These are phyloP conservation scores for Protomyces inundatus DNA, from an alignment of 1,139 yeast genomes.

Conservation along the genomic window DNA sequence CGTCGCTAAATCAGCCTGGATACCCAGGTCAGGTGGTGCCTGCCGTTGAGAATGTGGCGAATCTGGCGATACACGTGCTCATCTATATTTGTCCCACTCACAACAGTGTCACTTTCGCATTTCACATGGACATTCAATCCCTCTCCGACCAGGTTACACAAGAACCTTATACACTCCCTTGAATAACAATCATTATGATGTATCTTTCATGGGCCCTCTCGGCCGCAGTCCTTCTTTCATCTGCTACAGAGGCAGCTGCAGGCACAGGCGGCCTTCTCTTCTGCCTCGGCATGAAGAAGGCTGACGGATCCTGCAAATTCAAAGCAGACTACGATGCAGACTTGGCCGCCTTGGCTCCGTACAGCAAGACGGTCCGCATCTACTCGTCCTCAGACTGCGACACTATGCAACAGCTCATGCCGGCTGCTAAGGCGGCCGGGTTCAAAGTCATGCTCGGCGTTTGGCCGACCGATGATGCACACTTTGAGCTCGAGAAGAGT, in stretches of 20 bases:
- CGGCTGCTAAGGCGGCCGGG: constrained; percentile 64
- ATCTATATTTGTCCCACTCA: too few relatives aligned
- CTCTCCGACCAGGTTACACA: too few relatives aligned
- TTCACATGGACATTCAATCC: too few relatives aligned
- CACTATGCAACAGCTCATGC: constrained; percentile 74
- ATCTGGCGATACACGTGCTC: too few relatives aligned
- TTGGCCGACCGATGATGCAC: constrained; percentile 45
- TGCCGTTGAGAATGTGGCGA: too few relatives aligned
- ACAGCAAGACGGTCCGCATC: constrained; percentile 63
- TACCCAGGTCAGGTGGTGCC: too few relatives aligned
- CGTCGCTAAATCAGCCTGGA: too few relatives aligned
- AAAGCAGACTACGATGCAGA: constrained; percentile 62
- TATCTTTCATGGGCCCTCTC: not conserved
- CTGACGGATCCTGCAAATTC: constrained; percentile 65
- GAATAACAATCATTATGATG: not conserved
- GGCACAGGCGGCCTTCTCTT: constrained; percentile 46
- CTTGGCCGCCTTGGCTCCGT: constrained; percentile 50
- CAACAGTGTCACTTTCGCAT: too few relatives aligned
- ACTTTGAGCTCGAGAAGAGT: not conserved
- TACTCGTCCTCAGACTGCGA: constrained; percentile 86
- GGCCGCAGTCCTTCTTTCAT: not conserved
- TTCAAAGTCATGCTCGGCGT: constrained; percentile 72
- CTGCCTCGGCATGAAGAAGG: constrained; percentile 67
- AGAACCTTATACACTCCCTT: too few relatives aligned
- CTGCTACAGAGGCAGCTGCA: not conserved